These are phyloP conservation scores for Fusarium sp. DNA, from an alignment of 2,329 filamentous ascomycete genomes.

Conservation along the genomic window DNA sequence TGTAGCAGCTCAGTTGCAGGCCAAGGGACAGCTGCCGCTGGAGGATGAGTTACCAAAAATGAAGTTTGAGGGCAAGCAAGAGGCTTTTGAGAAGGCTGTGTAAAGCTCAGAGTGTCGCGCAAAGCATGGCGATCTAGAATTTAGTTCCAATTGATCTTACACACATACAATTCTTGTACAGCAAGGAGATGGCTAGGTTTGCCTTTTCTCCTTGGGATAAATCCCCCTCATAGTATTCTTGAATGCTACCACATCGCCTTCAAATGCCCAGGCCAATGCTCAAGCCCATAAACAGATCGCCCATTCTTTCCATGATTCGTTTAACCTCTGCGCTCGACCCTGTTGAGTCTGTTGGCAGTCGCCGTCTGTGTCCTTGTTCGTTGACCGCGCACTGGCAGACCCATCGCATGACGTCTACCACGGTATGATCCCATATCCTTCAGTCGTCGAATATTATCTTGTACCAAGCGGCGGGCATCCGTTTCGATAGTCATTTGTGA, in stretches of 20 bases:
- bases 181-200: conserved; percentile 27
- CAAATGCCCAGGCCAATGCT: background rate
- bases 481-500: conserved; percentile 95
- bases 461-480: conserved; percentile 80
- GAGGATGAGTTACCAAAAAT: conserved; percentile 62
- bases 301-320: background rate
- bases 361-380: conserved; percentile 80
- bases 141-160: conserved; percentile 46
- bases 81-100: conserved; percentile 3
- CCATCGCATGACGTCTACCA: conserved; percentile 92
- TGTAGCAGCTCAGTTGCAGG: conserved; percentile 76
- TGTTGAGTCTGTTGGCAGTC: conserved; percentile 73
- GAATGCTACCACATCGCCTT: conserved; percentile 3
- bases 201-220: conserved; percentile 10
- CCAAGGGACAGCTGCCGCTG: conserved; percentile 63
- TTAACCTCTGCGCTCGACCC: conserved; percentile 58
- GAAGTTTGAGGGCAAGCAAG: conserved; percentile 22
- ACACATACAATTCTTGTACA: conserved; percentile 52
- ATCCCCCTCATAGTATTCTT: conserved; percentile 3
- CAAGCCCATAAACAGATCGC: background rate
- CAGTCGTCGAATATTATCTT: conserved; percentile 87
- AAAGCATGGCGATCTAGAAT: conserved; percentile 19
- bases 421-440: conserved; percentile 93
- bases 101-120: conserved; percentile 11
- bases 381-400: conserved; percentile 91